Base-by-base conservation (phyloP, 371 early-diverging fungal genomes). In the Saksenaea oblongispora region DNA sequence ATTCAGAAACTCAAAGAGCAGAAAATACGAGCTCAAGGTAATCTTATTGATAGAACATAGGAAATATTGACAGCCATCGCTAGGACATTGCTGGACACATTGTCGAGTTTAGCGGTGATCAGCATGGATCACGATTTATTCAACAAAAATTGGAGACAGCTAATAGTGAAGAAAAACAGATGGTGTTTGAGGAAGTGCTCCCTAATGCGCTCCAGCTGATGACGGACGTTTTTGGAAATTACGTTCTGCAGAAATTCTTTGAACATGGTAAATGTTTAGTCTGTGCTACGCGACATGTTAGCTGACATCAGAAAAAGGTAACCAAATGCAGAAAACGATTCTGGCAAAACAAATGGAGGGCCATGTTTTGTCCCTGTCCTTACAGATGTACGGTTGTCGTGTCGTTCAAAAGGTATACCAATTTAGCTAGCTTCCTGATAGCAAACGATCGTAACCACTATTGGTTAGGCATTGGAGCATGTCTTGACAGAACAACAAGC, bases 171-270 rank as follows among this genome's bases (percentile, higher is more conserved):
- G 99, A 99, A 66, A 96, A 96, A 82, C 91, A 93, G 64, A 85
- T 95, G 72, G 98, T 99, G 14, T 99, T 99, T 84, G 90, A 95
- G 27, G 97, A 99, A 78, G 94, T 99, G 27, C 79, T 92, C 41
- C 96, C 98, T 39, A 89, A 93, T 64, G 90, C 96, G 0, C 78
- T 96, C 36, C 96, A 97, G 61, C 83, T 99, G 44, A 98, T 96
- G 94, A 95, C 96, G 0, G 99, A 99, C 75, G 98, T 99, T 2
- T 99, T 99, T 91, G 99, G 99, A 54, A 99, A 99, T 84, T 99
- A 99, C 73, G 99, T 99, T 47, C 91, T 99, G 55, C 99, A 99
- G 83, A 99, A 99, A 84, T 96, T 99, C 72, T 98, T 99, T 83
- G 98, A 98, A 78, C 93, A 95, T 70, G 97, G 96, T 51, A 63